These are phyloP conservation scores for Spathaspora hagerdaliae DNA, from an alignment of 805 yeast species.

Conservation along the genomic window DNA sequence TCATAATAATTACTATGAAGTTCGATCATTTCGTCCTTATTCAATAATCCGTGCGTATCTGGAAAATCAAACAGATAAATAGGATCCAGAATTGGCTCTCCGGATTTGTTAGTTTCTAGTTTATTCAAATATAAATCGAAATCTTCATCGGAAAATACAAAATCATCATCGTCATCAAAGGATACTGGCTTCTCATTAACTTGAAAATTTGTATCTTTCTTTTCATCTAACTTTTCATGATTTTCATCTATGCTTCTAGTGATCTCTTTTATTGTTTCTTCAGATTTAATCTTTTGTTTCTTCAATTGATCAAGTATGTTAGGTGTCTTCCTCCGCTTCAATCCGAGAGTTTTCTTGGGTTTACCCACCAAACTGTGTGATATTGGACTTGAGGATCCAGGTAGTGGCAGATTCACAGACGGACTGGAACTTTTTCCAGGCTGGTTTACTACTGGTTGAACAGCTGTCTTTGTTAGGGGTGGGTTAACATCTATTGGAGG, in stretches of 20 bases:
- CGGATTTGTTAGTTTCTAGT: neutral
- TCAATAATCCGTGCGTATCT: constrained; percentile 37
- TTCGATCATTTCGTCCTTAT: constrained; percentile 31
- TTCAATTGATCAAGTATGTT: constrained; percentile 13
- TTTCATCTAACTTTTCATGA: neutral
- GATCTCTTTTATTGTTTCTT: neutral
- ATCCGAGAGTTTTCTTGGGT: constrained; percentile 12
- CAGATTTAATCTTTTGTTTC: constrained; percentile 2
- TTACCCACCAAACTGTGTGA: neutral
- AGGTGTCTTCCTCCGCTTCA: constrained; percentile 8
- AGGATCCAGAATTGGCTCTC: neutral
- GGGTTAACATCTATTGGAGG: too few species aligned
- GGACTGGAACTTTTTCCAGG: neutral
- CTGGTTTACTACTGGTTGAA: neutral
- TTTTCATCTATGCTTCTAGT: neutral
- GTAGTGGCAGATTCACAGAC: too few species aligned
- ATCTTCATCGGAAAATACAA: constrained; percentile 14
- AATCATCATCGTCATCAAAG: constrained; percentile 15
- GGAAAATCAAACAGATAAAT: constrained; percentile 10
- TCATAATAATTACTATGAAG: constrained; percentile 38
- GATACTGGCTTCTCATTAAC: constrained; percentile 5
- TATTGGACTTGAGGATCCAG: neutral
- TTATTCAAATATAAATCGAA: constrained; percentile 16
- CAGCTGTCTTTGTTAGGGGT: neutral
- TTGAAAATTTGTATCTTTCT: neutral